A percentile compares a stretch with the other conserved stretches of the same genome.
Conservation (phyloP, 208 protist species). For the Acanthamoeba culbertsoni region DNA sequence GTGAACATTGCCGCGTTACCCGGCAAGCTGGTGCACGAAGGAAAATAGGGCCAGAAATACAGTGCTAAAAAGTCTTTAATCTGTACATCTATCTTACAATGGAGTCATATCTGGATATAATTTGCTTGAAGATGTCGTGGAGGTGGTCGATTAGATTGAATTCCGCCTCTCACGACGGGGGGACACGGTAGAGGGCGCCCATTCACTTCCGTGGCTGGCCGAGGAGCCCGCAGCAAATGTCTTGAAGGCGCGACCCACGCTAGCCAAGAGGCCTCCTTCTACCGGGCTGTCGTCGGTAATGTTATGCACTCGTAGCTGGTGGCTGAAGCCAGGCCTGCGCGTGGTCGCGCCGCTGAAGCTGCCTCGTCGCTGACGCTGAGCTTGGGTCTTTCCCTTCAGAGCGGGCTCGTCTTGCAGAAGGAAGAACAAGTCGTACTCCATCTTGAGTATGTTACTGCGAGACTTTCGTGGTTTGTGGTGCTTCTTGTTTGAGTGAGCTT, state of each 20-base stretch:
- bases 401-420: neutral
- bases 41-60: neutral
- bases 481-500: no score
- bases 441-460: no score
- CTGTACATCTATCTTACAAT: neutral
- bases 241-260: neutral
- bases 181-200: neutral
- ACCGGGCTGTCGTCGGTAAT: neutral
- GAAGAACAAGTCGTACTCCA: slow-evolving; percentile 30
- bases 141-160: neutral
- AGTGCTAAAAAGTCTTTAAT: neutral
- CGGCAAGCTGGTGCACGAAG: no score
- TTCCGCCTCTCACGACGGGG: neutral
- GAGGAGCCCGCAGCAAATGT: neutral
- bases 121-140: neutral
- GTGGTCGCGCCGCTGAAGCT: neutral
- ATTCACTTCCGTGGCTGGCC: neutral
- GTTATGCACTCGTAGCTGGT: neutral
- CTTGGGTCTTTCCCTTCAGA: neutral
- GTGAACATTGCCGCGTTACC: neutral
- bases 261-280: neutral
- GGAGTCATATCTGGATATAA: neutral
- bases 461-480: no score
- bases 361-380: neutral
- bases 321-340: neutral